Conservation (phyloP, 805 yeast genomes). For the Cyberlindnera euphorbiae region DNA sequence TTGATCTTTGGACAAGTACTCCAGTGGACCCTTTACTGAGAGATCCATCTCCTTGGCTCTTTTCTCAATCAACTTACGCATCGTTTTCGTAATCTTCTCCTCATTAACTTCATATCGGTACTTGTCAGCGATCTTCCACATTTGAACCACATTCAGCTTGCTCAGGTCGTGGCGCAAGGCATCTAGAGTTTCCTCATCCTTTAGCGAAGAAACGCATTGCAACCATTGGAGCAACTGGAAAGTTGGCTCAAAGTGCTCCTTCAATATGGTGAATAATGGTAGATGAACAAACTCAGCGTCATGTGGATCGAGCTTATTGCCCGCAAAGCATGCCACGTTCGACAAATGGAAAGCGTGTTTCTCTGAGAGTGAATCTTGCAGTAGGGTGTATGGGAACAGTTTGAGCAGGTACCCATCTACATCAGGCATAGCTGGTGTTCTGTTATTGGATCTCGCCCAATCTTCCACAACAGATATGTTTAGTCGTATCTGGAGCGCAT, state of each 20-base stretch:
- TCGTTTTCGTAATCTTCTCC: conserved; percentile 45
- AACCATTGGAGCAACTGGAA: conserved; percentile 85
- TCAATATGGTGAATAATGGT: conserved; percentile 60
- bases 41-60: conserved; percentile 11
- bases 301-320: conserved; percentile 34
- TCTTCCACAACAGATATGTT: conserved; percentile 86
- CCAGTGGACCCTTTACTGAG: conserved; percentile 17
- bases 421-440: conserved; percentile 29
- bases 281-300: conserved; percentile 59
- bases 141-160: conserved; percentile 60
- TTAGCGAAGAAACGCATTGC: conserved; percentile 74
- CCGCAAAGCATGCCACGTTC: conserved; percentile 14
- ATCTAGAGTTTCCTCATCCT: conserved; percentile 57
- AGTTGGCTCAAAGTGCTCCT: conserved; percentile 62
- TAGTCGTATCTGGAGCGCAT: conserved; percentile 85
- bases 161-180: conserved; percentile 50
- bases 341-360: conserved; percentile 1
- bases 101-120: conserved; percentile 87
- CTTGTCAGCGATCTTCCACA: conserved; percentile 63
- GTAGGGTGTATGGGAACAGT: conserved; percentile 33
- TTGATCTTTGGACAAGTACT: conserved; percentile 12
- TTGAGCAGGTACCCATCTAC: conserved; percentile 35
- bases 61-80: conserved; percentile 17
- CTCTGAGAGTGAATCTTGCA: conserved; percentile 24
- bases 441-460: conserved; percentile 62